Percentiles rank a stretch among this genome's conserved stretches.
Conservation (phyloP, 2,329 filamentous ascomycete genomes). For the Lecanoromycetidae sp. region DNA sequence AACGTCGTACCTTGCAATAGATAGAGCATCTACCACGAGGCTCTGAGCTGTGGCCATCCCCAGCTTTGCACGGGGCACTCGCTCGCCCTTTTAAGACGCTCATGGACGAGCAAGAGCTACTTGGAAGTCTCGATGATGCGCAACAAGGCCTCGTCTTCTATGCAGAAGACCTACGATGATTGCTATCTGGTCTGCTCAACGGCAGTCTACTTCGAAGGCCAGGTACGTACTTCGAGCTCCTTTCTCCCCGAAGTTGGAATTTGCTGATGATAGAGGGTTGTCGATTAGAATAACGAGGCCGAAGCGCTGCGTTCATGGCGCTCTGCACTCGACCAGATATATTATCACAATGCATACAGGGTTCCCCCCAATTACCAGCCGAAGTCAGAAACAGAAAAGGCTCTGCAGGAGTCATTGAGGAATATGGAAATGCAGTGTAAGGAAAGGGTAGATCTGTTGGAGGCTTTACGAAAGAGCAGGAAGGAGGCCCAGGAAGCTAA, state of each 20-base stretch:
- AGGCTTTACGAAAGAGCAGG: conserved; percentile 60
- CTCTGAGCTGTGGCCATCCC: conserved; percentile 2
- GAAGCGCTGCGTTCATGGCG: conserved; percentile 89
- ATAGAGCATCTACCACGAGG: no score
- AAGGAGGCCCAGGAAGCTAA: conserved; percentile 40
- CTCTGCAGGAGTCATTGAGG: conserved; percentile 66
- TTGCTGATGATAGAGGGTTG: conserved; percentile 7
- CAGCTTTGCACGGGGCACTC: neutral
- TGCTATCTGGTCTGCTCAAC: conserved; percentile 91
- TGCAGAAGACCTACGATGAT: conserved; percentile 97
- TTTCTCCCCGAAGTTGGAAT: neutral
- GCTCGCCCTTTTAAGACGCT: neutral
- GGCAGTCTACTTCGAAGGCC: conserved; percentile 87
- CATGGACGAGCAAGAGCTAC: conserved; percentile 4
- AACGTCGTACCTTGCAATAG: no score
- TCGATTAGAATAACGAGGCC: conserved; percentile 64
- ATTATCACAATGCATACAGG: conserved; percentile 69
- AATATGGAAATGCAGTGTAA: conserved; percentile 85
- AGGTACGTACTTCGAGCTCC: conserved; percentile 44
- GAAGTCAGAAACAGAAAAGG: conserved; percentile 69
- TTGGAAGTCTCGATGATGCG: conserved; percentile 12
- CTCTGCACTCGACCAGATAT: conserved; percentile 75
- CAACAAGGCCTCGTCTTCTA: conserved; percentile 51
- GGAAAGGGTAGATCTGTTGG: conserved; percentile 78
- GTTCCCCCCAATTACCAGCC: conserved; percentile 57